Evolutionary conservation across 73 alveolate genomes (phyloP).

Genomic region (Halteria grandinella): DNA sequence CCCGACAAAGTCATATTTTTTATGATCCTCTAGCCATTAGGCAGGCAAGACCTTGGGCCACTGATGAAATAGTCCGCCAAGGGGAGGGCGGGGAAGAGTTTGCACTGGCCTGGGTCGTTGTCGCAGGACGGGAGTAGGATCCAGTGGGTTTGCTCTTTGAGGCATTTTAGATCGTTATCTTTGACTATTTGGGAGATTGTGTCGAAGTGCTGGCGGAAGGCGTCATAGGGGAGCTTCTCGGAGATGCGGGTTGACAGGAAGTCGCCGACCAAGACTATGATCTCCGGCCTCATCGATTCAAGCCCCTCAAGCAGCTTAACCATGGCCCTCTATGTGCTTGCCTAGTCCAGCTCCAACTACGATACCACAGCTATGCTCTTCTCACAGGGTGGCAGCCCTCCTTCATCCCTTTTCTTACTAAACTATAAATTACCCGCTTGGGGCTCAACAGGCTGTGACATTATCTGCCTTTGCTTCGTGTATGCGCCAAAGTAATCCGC

Average conservation of each 20-base stretch:
- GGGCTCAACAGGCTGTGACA: too few relatives aligned
- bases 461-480: conserved; percentile 24
- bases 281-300: conserved; percentile 23
- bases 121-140: conserved; percentile 51
- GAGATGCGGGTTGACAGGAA: conserved; percentile 41
- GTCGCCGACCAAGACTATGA: conserved; percentile 60
- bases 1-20: conserved; percentile 26
- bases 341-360: conserved; percentile 44
- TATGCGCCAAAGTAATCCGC: conserved; percentile 63
- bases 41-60: conserved; percentile 2
- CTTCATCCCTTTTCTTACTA: background rate
- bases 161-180: conserved; percentile 28
- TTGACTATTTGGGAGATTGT: conserved; percentile 21
- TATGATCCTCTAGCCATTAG: conserved; percentile 38
- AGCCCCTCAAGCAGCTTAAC: conserved; percentile 30
- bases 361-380: conserved; percentile 48
- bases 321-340: background rate
- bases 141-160: conserved; percentile 40
- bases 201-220: conserved; percentile 49
- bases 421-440: background rate
- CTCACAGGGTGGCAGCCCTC: background rate
- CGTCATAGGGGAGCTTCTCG: conserved; percentile 41
- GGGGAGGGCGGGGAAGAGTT: conserved; percentile 53
- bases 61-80: conserved; percentile 56
- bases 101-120: conserved; percentile 63